Conservation (phyloP, 2,329 filamentous ascomycete species). For the Cytospora paraplurivora region DNA sequence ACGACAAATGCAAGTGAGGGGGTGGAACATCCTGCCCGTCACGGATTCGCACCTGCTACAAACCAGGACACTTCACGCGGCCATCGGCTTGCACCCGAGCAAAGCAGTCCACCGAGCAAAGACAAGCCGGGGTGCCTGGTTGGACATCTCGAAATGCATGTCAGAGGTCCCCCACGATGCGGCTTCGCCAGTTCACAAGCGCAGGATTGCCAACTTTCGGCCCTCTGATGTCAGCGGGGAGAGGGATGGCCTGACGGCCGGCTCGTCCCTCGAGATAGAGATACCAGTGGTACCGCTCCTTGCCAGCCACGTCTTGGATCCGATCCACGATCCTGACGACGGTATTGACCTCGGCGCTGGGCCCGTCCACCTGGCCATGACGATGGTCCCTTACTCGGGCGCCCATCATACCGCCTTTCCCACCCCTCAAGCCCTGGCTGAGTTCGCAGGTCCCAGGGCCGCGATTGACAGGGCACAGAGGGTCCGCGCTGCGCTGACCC, state of each 20-base stretch:
- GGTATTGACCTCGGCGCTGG: not conserved
- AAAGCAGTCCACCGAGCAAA: slow-evolving; percentile 11
- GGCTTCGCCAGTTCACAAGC: slow-evolving; percentile 11
- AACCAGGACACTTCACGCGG: slow-evolving; percentile 12
- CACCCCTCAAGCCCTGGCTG: not conserved
- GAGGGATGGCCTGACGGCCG: slow-evolving; percentile 1
- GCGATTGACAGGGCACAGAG: slow-evolving; percentile 8
- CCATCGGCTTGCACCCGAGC: slow-evolving; percentile 16
- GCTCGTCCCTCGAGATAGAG: not conserved
- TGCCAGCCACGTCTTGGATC: slow-evolving; percentile 1
- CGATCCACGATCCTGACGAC: slow-evolving; percentile 3
- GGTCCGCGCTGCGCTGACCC: slow-evolving; percentile 9
- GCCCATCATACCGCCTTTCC: slow-evolving; percentile 12
- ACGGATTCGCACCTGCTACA: slow-evolving; percentile 23
- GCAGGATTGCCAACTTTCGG: not conserved
- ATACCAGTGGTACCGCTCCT: not conserved
- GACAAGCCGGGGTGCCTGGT: slow-evolving; percentile 20
- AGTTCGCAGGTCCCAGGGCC: not conserved
- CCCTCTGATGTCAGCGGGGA: not conserved
- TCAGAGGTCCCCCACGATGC: slow-evolving; percentile 17
- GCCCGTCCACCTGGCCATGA: slow-evolving; percentile 16
- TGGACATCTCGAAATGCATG: slow-evolving; percentile 26
- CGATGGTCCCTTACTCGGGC: slow-evolving; percentile 20
- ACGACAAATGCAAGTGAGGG: not conserved
- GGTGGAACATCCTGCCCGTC: slow-evolving; percentile 24